These are phyloP conservation scores for Aspergillus niger DNA, from an alignment of 2,329 filamentous ascomycete species.

Conservation along the genomic window DNA sequence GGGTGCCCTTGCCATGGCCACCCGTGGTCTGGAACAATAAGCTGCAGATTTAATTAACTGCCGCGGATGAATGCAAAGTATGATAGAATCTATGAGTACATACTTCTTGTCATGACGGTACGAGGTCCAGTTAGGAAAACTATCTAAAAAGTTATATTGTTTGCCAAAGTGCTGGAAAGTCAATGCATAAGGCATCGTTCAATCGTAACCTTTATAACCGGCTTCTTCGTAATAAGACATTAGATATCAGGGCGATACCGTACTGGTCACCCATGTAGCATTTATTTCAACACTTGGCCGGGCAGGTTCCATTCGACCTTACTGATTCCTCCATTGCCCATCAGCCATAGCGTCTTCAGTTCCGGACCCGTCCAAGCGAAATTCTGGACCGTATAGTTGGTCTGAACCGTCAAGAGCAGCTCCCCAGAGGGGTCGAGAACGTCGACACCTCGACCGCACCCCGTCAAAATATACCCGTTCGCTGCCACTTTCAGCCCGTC, in stretches of 20 bases:
- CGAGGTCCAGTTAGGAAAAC: neutral
- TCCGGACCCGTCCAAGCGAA: slow-evolving; percentile 46
- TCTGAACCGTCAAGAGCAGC: slow-evolving; percentile 44
- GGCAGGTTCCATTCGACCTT: slow-evolving; percentile 42
- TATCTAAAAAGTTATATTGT: neutral
- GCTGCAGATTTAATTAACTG: neutral
- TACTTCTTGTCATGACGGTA: neutral
- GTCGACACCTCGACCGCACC: slow-evolving; percentile 44
- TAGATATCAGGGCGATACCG: neutral
- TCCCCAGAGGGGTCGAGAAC: slow-evolving; percentile 42
- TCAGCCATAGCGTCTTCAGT: slow-evolving; percentile 44
- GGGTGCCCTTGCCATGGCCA: slow-evolving; percentile 81
- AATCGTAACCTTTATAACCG: neutral
- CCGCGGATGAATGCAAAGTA: neutral
- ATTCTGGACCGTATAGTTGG: slow-evolving; percentile 49
- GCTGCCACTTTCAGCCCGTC: slow-evolving; percentile 48
- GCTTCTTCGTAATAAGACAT: neutral
- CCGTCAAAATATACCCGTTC: slow-evolving; percentile 46
- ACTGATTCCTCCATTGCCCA: slow-evolving; percentile 43
- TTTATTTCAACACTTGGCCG: slow-evolving; percentile 31
- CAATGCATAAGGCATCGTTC: neutral
- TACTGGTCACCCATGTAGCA: neutral
- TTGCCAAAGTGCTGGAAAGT: neutral
- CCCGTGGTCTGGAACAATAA: slow-evolving; percentile 38
- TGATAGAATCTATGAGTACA: neutral